phyloP scores from a whole-genome alignment of 371 early-diverging fungal genomes.

The Fennellomyces sp. region DNA sequence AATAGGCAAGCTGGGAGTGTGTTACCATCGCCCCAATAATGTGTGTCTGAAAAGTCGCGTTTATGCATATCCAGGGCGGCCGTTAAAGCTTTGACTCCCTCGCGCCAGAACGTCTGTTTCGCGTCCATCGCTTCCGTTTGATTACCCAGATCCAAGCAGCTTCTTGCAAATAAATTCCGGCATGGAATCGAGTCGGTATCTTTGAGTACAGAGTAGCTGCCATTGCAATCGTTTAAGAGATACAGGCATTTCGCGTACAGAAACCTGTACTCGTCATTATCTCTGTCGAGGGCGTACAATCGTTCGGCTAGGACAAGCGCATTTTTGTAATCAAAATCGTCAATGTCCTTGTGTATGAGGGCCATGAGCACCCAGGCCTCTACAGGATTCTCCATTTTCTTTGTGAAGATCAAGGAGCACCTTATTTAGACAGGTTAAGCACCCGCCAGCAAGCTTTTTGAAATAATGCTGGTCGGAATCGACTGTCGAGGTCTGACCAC shows the following conservation, averaged over 20 bases:
- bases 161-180: conserved; percentile 43
- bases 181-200: conserved; percentile 27
- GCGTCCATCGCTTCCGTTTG: conserved; percentile 39
- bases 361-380: conserved; percentile 45
- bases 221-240: conserved; percentile 36
- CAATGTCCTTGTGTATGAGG: conserved; percentile 43
- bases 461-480: too few relatives aligned
- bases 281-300: conserved; percentile 44
- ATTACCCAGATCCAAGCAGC: conserved; percentile 50
- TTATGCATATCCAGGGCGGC: conserved; percentile 23
- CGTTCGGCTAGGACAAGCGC: conserved; percentile 52
- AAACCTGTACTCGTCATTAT: conserved; percentile 36
- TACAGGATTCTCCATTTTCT: conserved; percentile 22
- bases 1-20: not conserved
- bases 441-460: too few relatives aligned
- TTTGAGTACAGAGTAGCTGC: conserved; percentile 32
- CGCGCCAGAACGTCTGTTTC: conserved; percentile 42
- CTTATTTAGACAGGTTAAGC: too few relatives aligned
- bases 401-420: conserved; percentile 5
- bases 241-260: conserved; percentile 47
- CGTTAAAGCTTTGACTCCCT: conserved; percentile 45
- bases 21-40: conserved; percentile 53
- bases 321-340: conserved; percentile 43
- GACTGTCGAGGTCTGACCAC: too few relatives aligned
- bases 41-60: not conserved